Conservation (phyloP, 208 protist species). For the Strigomonas culicis region DNA sequence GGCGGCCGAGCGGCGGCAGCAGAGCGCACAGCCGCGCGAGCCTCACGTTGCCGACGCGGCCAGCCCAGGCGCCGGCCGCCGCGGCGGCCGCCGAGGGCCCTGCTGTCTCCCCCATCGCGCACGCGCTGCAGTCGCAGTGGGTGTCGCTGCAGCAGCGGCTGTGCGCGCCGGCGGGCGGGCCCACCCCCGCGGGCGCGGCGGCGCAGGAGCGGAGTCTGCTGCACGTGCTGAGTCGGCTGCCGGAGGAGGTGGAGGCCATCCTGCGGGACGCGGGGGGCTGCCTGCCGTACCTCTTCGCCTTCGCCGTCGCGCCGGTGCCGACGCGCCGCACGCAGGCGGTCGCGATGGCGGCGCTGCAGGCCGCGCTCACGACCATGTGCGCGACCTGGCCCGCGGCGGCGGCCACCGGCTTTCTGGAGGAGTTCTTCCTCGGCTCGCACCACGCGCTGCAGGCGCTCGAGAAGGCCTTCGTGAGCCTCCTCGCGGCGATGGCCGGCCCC, state of each 20-base stretch:
- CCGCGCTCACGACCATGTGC: conserved; percentile 27
- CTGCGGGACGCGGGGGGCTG: conserved; percentile 38
- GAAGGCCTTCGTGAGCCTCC: conserved; percentile 15
- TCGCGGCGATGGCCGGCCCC: conserved; percentile 1
- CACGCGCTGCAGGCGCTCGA: conserved; percentile 42
- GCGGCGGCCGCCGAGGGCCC: neutral
- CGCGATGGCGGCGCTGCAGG: conserved; percentile 50
- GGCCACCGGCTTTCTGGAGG: conserved; percentile 26
- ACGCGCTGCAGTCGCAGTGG: conserved; percentile 50
- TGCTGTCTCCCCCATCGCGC: conserved; percentile 24
- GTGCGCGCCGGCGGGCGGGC: conserved; percentile 13
- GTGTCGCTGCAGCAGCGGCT: conserved; percentile 34
- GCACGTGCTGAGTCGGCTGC: conserved; percentile 25
- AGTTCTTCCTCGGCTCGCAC: conserved; percentile 42
- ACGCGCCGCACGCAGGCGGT: conserved; percentile 49
- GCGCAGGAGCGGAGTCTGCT: conserved; percentile 35
- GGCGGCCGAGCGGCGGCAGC: neutral
- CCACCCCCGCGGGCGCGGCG: neutral
- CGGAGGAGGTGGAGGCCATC: conserved; percentile 22
- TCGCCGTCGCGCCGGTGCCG: conserved; percentile 53
- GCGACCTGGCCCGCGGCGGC: conserved; percentile 23
- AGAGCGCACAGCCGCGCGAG: no score
- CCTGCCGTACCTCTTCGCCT: conserved; percentile 61
- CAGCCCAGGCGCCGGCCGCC: neutral
- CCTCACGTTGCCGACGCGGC: no score